Evolutionary conservation across 2,329 filamentous ascomycete genomes (phyloP).

Genomic region (Aspergillus ochraceus): DNA sequence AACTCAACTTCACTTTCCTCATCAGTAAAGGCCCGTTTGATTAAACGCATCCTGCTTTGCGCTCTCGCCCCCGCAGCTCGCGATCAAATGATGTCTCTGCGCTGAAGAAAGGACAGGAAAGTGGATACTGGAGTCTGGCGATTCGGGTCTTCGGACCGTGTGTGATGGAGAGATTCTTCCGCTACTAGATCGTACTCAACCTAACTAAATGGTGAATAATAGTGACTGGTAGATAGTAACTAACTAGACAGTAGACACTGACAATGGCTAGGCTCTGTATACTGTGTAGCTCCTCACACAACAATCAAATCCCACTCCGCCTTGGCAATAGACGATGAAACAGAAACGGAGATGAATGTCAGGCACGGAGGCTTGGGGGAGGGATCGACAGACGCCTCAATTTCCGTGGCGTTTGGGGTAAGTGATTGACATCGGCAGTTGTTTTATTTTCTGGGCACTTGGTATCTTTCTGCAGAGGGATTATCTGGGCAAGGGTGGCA

Average conservation of each 20-base stretch:
- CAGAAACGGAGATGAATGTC: conserved; percentile 17
- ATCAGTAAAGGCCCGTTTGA: neutral
- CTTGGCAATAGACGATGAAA: conserved; percentile 13
- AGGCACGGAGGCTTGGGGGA: neutral
- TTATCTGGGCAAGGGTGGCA: neutral
- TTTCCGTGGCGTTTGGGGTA: neutral
- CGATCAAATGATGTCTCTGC: neutral
- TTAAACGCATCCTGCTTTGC: neutral
- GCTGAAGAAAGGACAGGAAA: neutral
- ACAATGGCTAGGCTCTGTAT: no score
- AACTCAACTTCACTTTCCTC: neutral
- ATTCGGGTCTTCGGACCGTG: neutral
- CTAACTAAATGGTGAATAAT: neutral
- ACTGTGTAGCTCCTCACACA: no score
- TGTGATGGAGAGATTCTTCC: neutral
- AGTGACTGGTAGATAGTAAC: neutral
- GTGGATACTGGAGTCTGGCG: neutral
- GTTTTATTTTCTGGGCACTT: neutral
- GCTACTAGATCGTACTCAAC: neutral
- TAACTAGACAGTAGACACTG: no score
- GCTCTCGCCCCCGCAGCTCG: neutral
- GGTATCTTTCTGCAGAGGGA: neutral
- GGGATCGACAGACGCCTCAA: neutral
- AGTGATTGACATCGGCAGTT: neutral
- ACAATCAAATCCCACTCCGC: neutral